phyloP scores from a whole-genome alignment of 768 basidiomycete species.

The Hemileccinum impolitum region DNA sequence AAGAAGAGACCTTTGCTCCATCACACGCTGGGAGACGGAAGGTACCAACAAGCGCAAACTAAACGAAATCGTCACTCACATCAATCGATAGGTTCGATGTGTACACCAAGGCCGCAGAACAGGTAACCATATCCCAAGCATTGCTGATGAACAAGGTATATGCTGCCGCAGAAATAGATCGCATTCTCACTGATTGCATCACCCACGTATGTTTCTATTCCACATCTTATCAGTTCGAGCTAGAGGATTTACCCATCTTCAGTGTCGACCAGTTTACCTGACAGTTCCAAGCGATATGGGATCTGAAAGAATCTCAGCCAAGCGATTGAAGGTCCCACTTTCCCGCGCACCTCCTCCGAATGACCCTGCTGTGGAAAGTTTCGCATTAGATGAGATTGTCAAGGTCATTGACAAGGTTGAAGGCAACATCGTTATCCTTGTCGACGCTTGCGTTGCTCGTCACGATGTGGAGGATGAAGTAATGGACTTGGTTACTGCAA shows the following conservation, averaged over 20 bases:
- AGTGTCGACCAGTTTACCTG: constrained; percentile 87
- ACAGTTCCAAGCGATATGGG: constrained; percentile 84
- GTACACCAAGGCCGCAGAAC: constrained; percentile 70
- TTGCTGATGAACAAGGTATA: constrained; percentile 47
- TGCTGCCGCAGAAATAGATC: constrained; percentile 74
- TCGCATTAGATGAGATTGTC: constrained; percentile 71
- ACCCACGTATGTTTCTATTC: constrained; percentile 40
- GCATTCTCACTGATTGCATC: constrained; percentile 68
- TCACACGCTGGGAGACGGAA: constrained; percentile 84
- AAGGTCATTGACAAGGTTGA: constrained; percentile 58
- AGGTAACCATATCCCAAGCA: constrained; percentile 71
- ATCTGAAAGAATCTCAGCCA: constrained; percentile 59
- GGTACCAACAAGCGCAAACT: constrained; percentile 34
- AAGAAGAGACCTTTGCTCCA: constrained; percentile 73
- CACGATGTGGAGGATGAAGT: constrained; percentile 65
- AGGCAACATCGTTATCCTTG: constrained; percentile 65
- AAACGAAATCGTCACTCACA: neutral
- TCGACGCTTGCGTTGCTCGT: constrained; percentile 78
- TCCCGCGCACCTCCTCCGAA: constrained; percentile 48
- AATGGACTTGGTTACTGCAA: constrained; percentile 57
- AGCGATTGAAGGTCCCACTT: constrained; percentile 59
- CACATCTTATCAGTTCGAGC: neutral
- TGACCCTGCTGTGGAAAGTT: constrained; percentile 56
- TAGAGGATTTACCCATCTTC: neutral
- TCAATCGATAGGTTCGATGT: constrained; percentile 62